Evolutionary conservation across 805 yeast species (phyloP), one percentile per base, ranked within the genome.

Genomic region (Pichia insulana): DNA sequence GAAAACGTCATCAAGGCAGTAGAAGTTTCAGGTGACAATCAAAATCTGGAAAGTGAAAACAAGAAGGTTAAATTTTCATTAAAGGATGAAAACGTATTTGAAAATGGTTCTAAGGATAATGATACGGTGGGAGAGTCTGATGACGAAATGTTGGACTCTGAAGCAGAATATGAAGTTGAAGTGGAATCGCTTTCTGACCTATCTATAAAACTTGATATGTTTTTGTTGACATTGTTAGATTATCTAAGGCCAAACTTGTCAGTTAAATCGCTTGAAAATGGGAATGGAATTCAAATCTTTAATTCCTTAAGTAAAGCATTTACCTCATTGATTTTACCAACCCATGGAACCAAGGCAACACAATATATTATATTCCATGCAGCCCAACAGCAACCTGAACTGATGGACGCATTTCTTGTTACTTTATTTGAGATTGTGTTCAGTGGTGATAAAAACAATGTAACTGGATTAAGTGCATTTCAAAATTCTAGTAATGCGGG

Each of bases 281-380:
- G 84, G 12, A 77, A 73, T 44, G 86, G 88, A 1, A 73, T 86
- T 7, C 62, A 70, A 12, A 64, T 85, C 13, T 90, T 80, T 65
- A 81, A 80, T 50, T 80, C 85, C 2, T 66, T 92, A 43, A 74
- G 83, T 1, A 75, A 89, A 1, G 67, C 85, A 20, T 90, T 90
- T 70, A 80, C 78, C 54, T 72, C 87, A 1, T 92, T 86, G 52
- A 74, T 92, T 32, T 67, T 90, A 47, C 94, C 97, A 19, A 92
- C 98, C 2, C 95, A 89, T 61, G 82, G 83, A 59, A 90, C 97
- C 11, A 78, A 85, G 54, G 80, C 88, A 33, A 80, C 86, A 18
- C 98, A 90, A 62, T 90, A 83, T 57, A 65, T 89, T 20, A 61
- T 89, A 59, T 90, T 90, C 62, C 80, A 80, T 49, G 70, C 82